These are phyloP conservation scores for Rhexocercosporidium sp. DNA, from an alignment of 2,329 filamentous ascomycete genomes.

Conservation along the genomic window DNA sequence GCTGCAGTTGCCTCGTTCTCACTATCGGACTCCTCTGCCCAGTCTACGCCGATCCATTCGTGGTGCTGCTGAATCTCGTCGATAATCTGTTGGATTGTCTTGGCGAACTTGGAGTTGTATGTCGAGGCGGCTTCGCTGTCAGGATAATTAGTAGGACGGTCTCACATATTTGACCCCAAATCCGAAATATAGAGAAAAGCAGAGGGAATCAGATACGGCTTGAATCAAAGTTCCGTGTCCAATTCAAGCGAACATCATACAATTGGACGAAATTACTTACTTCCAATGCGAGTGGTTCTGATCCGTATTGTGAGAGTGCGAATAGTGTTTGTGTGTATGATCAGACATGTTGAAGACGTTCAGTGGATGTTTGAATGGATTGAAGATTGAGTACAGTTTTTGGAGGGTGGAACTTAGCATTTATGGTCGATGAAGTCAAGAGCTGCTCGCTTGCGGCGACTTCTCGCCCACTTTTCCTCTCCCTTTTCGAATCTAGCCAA, in stretches of 20 bases:
- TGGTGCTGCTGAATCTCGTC: conserved; percentile 57
- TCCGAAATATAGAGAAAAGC: too few relatives aligned
- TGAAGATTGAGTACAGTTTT: neutral
- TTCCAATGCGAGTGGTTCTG: conserved; percentile 48
- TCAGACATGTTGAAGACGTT: conserved; percentile 29
- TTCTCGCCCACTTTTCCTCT: conserved; percentile 32
- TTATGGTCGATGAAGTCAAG: conserved; percentile 2
- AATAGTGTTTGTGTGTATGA: conserved; percentile 45
- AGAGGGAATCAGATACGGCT: neutral
- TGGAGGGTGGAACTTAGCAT: conserved; percentile 1
- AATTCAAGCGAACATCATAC: neutral
- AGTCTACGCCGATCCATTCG: conserved; percentile 67
- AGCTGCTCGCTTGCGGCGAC: conserved; percentile 33
- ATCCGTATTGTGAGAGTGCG: conserved; percentile 45
- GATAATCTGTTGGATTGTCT: conserved; percentile 58
- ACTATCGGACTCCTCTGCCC: conserved; percentile 48
- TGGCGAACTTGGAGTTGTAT: conserved; percentile 63
- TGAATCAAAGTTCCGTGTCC: neutral
- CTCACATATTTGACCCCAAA: neutral
- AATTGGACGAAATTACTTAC: conserved; percentile 39
- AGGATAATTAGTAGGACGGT: neutral
- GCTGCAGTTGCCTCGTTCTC: conserved; percentile 30
- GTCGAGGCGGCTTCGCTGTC: conserved; percentile 53
- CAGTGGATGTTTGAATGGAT: neutral
- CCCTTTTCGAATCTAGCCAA: conserved; percentile 14